phyloP scores from a whole-genome alignment of 148 eudicot genomes.

The Diospyros kaki region DNA sequence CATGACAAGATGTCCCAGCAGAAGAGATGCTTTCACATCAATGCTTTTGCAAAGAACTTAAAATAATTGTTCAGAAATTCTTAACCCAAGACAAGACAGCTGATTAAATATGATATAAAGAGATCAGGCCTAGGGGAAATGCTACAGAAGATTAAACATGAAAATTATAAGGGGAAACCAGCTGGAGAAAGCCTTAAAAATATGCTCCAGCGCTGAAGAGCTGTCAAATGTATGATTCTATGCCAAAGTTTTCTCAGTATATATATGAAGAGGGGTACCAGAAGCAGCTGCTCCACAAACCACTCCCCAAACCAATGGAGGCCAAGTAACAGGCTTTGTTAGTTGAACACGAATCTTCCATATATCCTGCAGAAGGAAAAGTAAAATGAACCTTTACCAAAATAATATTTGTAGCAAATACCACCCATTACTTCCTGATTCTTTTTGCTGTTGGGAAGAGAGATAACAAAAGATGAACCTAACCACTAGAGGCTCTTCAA shows the following conservation, averaged over 20 bases:
- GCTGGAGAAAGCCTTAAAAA: neutral
- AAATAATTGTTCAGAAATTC: neutral
- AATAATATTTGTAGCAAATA: neutral
- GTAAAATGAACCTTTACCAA: neutral
- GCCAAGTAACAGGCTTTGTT: slow-evolving; percentile 97
- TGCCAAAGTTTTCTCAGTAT: neutral
- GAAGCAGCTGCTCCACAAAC: slow-evolving; percentile 99
- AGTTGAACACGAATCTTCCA: slow-evolving; percentile 99
- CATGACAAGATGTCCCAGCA: neutral
- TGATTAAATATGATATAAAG: slow-evolving; percentile 5
- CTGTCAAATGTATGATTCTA: too few species aligned
- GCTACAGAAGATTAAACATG: neutral
- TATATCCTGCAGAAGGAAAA: slow-evolving; percentile 46
- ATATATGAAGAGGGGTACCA: slow-evolving; percentile 36
- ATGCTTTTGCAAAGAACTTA: neutral
- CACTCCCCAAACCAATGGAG: slow-evolving; percentile 97
- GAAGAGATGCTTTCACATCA: slow-evolving; percentile 3
- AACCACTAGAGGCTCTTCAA: neutral
- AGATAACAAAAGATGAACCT: neutral
- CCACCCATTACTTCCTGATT: neutral
- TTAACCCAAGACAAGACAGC: neutral
- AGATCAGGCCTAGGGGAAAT: neutral
- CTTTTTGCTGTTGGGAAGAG: neutral
- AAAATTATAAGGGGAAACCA: neutral
- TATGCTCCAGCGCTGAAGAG: neutral